Base-by-base conservation (phyloP, 768 basidiomycete genomes). In the Lanmaoa pseudosensibilis region DNA sequence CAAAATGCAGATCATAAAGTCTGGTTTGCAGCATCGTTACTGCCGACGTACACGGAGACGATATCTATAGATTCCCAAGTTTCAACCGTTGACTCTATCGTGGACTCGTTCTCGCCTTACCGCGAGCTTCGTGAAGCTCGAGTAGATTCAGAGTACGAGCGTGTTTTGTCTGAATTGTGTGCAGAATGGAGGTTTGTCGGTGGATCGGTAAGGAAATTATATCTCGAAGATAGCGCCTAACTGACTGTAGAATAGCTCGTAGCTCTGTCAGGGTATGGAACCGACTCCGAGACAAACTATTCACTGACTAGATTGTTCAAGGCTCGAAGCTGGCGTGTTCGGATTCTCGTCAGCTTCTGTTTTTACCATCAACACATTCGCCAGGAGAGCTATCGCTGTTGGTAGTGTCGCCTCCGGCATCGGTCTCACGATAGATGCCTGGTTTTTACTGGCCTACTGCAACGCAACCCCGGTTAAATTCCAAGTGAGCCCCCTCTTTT, bases 121-220 rank as follows among this genome's bases (percentile, higher is more conserved):
- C 69, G 73, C 4, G 83, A 85, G 54, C 70, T 89, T 36, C 75
- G 77, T 39, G 73, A 75, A 21, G 67, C 67, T 2, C 55, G 12
- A 5, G 43, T 69, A 2, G 67, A 83, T 50, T 78, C 77, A 2
- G 76, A 84, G 10, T 86, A 76, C 50, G 83, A 87, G 44, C 68
- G 69, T 13, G 65, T 87, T 3, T 75, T 83, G 46, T 57, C 55
- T 3, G 69, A 82, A 39, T 61, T 88, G 23, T 74, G 81, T 57
- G 72, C 73, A 27, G 88, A 90, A 60, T 90, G 88, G 88, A 80
- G 79, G 6, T 84, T 80, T 44, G 74, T 82, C 16, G 86, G 84
- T n/a, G 84, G 80, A 36, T 73, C 84, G 65, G 83, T 87, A 57
- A 60, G 82, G 25, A 49, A 25, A 15, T 37, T 2, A 50, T 50